Percentiles rank a stretch among this genome's conserved stretches.
Evolutionary conservation across 169 alveolate species (phyloP).

Genomic region (Cryptosporidium sp.): DNA sequence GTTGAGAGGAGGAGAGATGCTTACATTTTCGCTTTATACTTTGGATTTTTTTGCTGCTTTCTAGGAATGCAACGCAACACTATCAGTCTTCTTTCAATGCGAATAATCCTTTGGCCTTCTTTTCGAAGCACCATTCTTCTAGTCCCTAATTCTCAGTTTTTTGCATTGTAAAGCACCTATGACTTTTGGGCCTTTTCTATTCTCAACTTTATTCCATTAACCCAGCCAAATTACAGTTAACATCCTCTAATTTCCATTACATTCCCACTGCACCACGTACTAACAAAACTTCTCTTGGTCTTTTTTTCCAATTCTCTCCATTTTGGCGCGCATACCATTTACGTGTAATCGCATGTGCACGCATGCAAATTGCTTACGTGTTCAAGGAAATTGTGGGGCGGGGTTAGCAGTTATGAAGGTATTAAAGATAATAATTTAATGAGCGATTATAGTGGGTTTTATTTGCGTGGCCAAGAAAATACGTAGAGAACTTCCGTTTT

Average conservation of each 20-base stretch:
- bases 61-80: too few species aligned
- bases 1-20: too few species aligned
- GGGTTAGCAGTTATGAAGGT: not conserved
- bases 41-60: too few species aligned
- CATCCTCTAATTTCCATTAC: too few species aligned
- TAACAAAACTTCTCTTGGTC: not conserved
- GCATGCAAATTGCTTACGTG: not conserved
- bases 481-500: not conserved
- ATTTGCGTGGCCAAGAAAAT: not conserved
- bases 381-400: not conserved
- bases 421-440: not conserved
- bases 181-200: not conserved
- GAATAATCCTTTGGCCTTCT: too few species aligned
- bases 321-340: not conserved
- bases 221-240: not conserved
- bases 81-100: too few species aligned
- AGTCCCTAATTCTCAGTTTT: not conserved
- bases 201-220: not conserved
- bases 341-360: not conserved
- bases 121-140: too few species aligned
- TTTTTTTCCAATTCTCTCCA: not conserved
- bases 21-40: too few species aligned
- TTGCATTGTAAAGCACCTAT: not conserved
- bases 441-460: not conserved
- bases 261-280: too few species aligned